Percentiles rank a stretch among this genome's conserved stretches.
Evolutionary conservation across 1,284 basidiomycete species (phyloP).

Genomic region (Cryptococcus hybrid): DNA sequence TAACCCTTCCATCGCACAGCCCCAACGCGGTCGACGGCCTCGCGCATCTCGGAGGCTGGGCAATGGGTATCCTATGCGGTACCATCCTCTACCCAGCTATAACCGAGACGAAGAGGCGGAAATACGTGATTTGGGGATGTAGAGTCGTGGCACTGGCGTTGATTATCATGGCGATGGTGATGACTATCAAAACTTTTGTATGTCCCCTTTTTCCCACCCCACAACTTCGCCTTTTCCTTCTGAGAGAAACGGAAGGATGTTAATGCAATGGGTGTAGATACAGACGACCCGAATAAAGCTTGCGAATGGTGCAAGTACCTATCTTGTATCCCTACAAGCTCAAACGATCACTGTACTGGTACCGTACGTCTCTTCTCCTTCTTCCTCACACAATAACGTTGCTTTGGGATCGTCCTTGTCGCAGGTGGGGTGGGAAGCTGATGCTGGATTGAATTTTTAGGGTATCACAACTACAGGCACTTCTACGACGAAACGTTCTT

Average conservation of each 20-base stretch:
- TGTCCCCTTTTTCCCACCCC: conserved; percentile 6
- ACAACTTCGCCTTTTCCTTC: neutral
- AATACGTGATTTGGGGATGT: conserved; percentile 67
- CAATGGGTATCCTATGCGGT: conserved; percentile 73
- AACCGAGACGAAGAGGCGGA: conserved; percentile 68
- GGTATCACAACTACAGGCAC: conserved; percentile 14
- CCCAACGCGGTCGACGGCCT: conserved; percentile 48
- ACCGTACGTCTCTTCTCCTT: conserved; percentile 29
- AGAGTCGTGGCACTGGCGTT: conserved; percentile 71
- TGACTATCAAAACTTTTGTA: conserved; percentile 82
- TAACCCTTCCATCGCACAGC: conserved; percentile 20
- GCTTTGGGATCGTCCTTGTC: no score
- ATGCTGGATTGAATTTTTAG: neutral
- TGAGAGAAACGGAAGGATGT: neutral
- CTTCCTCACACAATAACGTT: neutral
- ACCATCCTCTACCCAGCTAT: conserved; percentile 89
- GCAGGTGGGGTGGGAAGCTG: neutral
- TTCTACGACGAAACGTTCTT: conserved; percentile 14
- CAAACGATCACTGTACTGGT: conserved; percentile 77
- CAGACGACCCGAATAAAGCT: conserved; percentile 55
- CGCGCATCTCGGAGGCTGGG: conserved; percentile 52
- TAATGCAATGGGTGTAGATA: conserved; percentile 19
- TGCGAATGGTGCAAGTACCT: conserved; percentile 88
- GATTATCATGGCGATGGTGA: conserved; percentile 73
- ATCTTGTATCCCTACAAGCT: conserved; percentile 74